A percentile compares a stretch with the other conserved stretches of the same genome.
Evolutionary conservation across 768 basidiomycete species (phyloP).

Genomic region (Sarcomyxa edulis): DNA sequence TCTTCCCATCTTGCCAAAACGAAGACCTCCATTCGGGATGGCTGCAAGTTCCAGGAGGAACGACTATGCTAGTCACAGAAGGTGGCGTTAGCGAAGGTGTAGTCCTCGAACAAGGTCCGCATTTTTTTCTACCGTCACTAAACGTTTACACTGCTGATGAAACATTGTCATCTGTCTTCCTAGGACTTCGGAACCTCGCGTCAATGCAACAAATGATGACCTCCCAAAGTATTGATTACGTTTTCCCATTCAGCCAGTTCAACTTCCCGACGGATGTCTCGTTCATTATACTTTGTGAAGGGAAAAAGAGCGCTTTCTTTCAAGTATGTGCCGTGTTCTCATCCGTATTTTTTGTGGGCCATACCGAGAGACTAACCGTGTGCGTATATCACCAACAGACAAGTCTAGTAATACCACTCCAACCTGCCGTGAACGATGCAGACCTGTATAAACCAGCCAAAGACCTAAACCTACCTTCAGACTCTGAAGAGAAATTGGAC

Average conservation of each 20-base stretch:
- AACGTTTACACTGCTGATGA: background rate
- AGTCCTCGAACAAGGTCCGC: slow-evolving; percentile 49
- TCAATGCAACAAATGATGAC: slow-evolving; percentile 60
- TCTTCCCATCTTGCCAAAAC: slow-evolving; percentile 64
- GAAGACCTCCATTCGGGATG: slow-evolving; percentile 69
- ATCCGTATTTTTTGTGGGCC: background rate
- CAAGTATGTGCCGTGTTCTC: slow-evolving; percentile 44
- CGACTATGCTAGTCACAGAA: slow-evolving; percentile 60
- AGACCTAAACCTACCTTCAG: slow-evolving; percentile 38
- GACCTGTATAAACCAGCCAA: slow-evolving; percentile 46
- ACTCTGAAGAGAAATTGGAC: slow-evolving; percentile 39
- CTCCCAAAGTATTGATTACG: slow-evolving; percentile 63
- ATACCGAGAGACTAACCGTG: background rate
- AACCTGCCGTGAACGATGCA: slow-evolving; percentile 14
- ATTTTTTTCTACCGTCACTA: slow-evolving; percentile 1
- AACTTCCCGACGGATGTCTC: slow-evolving; percentile 69
- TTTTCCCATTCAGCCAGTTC: slow-evolving; percentile 73
- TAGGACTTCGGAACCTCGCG: slow-evolving; percentile 60
- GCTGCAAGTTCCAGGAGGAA: slow-evolving; percentile 65
- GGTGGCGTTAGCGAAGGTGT: slow-evolving; percentile 63
- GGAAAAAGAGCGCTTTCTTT: slow-evolving; percentile 69
- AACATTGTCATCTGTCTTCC: background rate
- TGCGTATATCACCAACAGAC: slow-evolving; percentile 37
- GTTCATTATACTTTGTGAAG: slow-evolving; percentile 58
- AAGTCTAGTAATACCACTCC: slow-evolving; percentile 47